Evolutionary conservation across 1,284 basidiomycete genomes (phyloP), one percentile per base, ranked within the genome.

Genomic region (Phylloporus gajari): DNA sequence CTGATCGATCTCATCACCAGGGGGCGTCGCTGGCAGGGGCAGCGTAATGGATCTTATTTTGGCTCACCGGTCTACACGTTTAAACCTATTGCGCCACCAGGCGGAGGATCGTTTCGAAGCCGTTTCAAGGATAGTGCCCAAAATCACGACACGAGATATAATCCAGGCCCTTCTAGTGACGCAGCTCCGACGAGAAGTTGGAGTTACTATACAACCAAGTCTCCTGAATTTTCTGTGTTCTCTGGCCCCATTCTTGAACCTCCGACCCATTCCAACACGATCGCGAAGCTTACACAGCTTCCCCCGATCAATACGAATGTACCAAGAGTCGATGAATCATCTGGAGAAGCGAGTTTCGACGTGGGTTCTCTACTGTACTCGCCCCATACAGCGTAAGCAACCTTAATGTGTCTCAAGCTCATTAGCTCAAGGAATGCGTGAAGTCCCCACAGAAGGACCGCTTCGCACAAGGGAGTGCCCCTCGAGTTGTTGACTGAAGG

Each of bases 141-240:
- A 21, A 30, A 13, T 56, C 67, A 9, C 60, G 56, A 23, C 21
- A 38, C 21, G 13, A 70, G 53, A 21, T 65, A 38, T 25, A 1
- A 40, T 67, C 13, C 70, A 46, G n/a, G n/a, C n/a, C 23, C 42
- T 27, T 42, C 51, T 30, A 70, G 44, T 23, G 8, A 25, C 3
- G 5, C 59, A 35, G 12, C 69, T 51, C 71, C 68, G 53, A 30
- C 27, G 53, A 63, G 51, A 38, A 48, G 19, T 25, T 68, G 68
- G 11, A 68, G 40, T 42, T 79, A 64, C 71, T 23, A 71, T 67
- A 75, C 77, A n/a, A 61, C 74, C 17, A 19, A 66, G n/a, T 78
- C 78, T 48, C 69, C 70, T 60, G 53, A 48, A n/a, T 66, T 46
- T 19, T 78, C 72, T 7, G 48, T 32, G 3, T 65, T 69, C 4